Evolutionary conservation across 2,329 filamentous ascomycete species (phyloP).

Genomic region (Drechslerella coelobrocha): DNA sequence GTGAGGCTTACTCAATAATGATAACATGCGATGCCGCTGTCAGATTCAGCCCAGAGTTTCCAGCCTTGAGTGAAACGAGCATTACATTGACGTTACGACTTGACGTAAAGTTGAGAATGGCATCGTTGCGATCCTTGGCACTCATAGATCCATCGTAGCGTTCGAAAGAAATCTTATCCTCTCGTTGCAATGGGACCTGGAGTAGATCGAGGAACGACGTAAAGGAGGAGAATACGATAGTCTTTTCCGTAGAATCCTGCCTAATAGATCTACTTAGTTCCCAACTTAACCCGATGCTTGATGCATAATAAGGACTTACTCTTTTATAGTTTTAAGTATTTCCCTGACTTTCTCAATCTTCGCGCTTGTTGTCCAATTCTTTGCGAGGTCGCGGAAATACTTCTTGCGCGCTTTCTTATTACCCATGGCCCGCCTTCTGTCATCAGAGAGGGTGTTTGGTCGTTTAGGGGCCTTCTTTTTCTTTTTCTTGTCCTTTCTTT

Average conservation of each 20-base stretch:
- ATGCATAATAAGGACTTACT: slow-evolving; percentile 57
- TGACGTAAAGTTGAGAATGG: slow-evolving; percentile 72
- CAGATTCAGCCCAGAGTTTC: slow-evolving; percentile 85
- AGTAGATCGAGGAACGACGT: slow-evolving; percentile 79
- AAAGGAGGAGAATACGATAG: slow-evolving; percentile 82
- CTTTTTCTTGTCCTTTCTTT: slow-evolving; percentile 56
- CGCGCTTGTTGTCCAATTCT: slow-evolving; percentile 73
- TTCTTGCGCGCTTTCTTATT: slow-evolving; percentile 70
- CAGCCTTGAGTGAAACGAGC: slow-evolving; percentile 79
- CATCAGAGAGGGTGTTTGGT: slow-evolving; percentile 65
- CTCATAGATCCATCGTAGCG: slow-evolving; percentile 82
- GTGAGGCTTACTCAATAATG: slow-evolving; percentile 70
- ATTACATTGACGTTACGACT: slow-evolving; percentile 70
- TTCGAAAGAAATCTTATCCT: slow-evolving; percentile 61
- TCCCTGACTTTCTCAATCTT: slow-evolving; percentile 75
- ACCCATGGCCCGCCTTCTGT: slow-evolving; percentile 71
- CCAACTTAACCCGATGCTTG: slow-evolving; percentile 51
- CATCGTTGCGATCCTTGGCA: slow-evolving; percentile 69
- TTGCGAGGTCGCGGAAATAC: slow-evolving; percentile 59
- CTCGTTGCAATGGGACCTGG: slow-evolving; percentile 71
- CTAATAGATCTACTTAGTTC: slow-evolving; percentile 55
- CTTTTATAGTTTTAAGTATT: slow-evolving; percentile 62
- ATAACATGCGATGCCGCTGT: slow-evolving; percentile 83
- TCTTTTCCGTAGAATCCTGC: slow-evolving; percentile 69
- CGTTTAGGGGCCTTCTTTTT: slow-evolving; percentile 56